phyloP scores from a whole-genome alignment of 1,284 basidiomycete genomes.

The Fomes fomentarius region DNA sequence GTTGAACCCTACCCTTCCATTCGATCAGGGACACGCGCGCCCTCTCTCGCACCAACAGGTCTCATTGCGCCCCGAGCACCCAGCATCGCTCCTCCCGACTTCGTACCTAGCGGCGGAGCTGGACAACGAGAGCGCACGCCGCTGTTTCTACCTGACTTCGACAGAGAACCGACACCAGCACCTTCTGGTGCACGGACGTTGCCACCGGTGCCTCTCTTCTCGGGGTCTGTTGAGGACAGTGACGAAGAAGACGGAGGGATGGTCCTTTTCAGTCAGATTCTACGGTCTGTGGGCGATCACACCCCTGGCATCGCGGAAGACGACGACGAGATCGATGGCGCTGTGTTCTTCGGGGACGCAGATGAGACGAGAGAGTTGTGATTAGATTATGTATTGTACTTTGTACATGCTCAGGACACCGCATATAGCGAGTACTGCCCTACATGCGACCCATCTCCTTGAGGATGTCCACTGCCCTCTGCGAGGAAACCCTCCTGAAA shows the following conservation, averaged over 20 bases:
- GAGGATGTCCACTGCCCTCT: conserved; percentile 69
- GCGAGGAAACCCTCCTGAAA: conserved; percentile 65
- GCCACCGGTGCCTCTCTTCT: conserved; percentile 49
- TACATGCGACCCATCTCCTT: conserved; percentile 72
- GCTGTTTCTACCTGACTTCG: conserved; percentile 68
- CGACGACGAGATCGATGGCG: conserved; percentile 75
- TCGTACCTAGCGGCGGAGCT: conserved; percentile 27
- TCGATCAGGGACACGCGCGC: conserved; percentile 40
- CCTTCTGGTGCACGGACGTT: conserved; percentile 34
- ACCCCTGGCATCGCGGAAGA: conserved; percentile 62
- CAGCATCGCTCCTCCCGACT: conserved; percentile 39
- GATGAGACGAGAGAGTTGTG: conserved; percentile 69
- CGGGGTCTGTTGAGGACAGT: conserved; percentile 37
- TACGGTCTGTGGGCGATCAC: conserved; percentile 59
- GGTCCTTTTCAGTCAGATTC: conserved; percentile 74
- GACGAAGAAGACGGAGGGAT: conserved; percentile 54
- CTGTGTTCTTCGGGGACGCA: conserved; percentile 77
- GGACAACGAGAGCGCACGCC: conserved; percentile 51
- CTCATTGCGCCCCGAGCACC: conserved; percentile 33
- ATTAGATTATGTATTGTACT: conserved; percentile 25
- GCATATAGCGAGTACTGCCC: conserved; percentile 1
- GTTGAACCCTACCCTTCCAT: conserved; percentile 75
- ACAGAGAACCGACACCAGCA: conserved; percentile 44
- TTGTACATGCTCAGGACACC: background rate
- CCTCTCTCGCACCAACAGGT: conserved; percentile 37